These are phyloP conservation scores for Scheffersomyces amazonensis DNA, from an alignment of 805 yeast genomes.

Conservation along the genomic window DNA sequence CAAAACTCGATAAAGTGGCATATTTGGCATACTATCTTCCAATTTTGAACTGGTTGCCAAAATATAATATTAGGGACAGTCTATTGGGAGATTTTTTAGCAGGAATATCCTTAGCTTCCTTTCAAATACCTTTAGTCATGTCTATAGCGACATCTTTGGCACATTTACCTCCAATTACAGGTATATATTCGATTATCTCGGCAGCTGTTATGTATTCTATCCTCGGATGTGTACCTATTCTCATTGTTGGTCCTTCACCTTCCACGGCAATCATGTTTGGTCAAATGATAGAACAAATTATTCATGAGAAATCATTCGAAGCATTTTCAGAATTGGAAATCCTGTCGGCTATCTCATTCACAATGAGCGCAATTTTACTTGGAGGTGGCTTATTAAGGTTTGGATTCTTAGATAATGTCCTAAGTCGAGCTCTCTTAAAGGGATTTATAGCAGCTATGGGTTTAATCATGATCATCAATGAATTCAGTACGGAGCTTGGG, in stretches of 20 bases:
- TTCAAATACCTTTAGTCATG: constrained; percentile 46
- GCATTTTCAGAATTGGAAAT: constrained; percentile 47
- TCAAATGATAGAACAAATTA: constrained; percentile 54
- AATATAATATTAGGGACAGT: constrained; percentile 11
- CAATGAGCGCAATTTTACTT: constrained; percentile 66
- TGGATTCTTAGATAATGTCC: constrained; percentile 78
- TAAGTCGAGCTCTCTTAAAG: constrained; percentile 71
- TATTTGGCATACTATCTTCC: constrained; percentile 32
- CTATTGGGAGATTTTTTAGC: constrained; percentile 29
- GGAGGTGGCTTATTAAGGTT: constrained; percentile 69
- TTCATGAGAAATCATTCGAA: constrained; percentile 35
- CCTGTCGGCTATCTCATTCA: constrained; percentile 60
- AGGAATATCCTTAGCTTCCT: constrained; percentile 29
- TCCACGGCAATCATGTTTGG: constrained; percentile 83
- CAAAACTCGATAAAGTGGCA: constrained; percentile 17
- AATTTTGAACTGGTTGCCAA: constrained; percentile 28
- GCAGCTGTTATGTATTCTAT: constrained; percentile 78
- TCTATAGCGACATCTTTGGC: constrained; percentile 82
- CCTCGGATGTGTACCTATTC: constrained; percentile 82
- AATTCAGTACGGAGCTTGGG: constrained; percentile 49
- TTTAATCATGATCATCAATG: constrained; percentile 64
- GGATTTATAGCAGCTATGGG: constrained; percentile 91
- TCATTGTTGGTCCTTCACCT: constrained; percentile 92
- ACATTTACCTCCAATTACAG: constrained; percentile 77
- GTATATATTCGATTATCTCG: constrained; percentile 70